Evolutionary conservation across 2,329 filamentous ascomycete species (phyloP).

Genomic region (Endothia cerciana): DNA sequence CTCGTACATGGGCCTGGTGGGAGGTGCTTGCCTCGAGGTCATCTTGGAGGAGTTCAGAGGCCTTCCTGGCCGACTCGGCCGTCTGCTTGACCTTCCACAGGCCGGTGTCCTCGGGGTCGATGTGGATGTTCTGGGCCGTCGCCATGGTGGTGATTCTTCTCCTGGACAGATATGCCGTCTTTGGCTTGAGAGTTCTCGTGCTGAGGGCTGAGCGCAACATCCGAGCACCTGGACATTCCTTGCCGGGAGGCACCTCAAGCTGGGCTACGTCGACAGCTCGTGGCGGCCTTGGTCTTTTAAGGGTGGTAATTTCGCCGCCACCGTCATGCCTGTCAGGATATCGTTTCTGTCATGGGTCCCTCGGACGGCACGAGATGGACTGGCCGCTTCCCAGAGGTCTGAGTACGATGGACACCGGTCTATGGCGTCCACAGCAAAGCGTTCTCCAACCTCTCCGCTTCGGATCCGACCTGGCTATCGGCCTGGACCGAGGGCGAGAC

Average conservation of each 20-base stretch:
- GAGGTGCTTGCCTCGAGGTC: slow-evolving; percentile 63
- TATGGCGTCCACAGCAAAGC: too few species aligned
- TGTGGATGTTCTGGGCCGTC: slow-evolving; percentile 51
- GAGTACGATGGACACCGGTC: too few species aligned
- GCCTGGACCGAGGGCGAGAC: slow-evolving; percentile 1
- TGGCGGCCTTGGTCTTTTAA: too few species aligned
- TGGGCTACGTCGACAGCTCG: background rate
- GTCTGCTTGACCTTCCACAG: slow-evolving; percentile 50
- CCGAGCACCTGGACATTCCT: background rate
- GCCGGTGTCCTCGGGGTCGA: slow-evolving; percentile 54
- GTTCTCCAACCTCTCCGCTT: too few species aligned
- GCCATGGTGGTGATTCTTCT: slow-evolving; percentile 45
- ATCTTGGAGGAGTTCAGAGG: slow-evolving; percentile 72
- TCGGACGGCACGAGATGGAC: background rate
- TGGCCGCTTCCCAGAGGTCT: too few species aligned
- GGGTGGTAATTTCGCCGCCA: too few species aligned
- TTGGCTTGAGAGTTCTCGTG: background rate
- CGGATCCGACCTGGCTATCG: too few species aligned
- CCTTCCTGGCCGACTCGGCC: slow-evolving; percentile 62
- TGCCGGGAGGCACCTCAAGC: background rate
- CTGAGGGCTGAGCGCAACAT: background rate
- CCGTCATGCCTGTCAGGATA: too few species aligned
- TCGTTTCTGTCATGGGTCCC: too few species aligned
- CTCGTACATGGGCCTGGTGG: background rate
- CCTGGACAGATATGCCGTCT: background rate